Base-by-base conservation (phyloP, 768 basidiomycete genomes). In the Suillus subaureus region DNA sequence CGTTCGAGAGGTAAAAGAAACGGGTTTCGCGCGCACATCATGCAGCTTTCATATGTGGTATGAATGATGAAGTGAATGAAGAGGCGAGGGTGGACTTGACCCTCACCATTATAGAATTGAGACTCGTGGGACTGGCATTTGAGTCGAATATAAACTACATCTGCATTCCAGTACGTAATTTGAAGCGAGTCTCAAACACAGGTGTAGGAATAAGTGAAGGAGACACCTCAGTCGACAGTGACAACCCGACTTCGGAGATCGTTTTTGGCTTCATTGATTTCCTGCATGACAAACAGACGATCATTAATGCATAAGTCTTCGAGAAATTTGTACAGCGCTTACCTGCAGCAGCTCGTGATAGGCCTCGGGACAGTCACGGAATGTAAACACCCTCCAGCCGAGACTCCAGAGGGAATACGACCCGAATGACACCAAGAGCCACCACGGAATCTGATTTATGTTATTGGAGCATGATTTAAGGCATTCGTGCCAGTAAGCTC, bases 281-380 rank as follows among this genome's bases (percentile, higher is more conserved):
- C 89, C 88, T 89, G 33, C 33, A 33, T 33, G 33, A 1, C 33
- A 6, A 6, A 40, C 16, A 8, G 3, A 15, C 18, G 9, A 45
- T 2, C 12, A 15, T 43, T 23, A 49, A 6, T 16, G n/a, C 26
- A 42, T 9, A 9, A 6, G 1, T n/a, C n/a, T 23, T 28, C 12
- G 21, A 3, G 28, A 62, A 6, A n/a, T 2, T 28, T 60, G 49
- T 56, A n/a, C 11, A 13, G 13, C 52, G 80, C 85, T 77, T 72
- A 91, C 90, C 71, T 75, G 71, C 68, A 91, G 79, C 62, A 93
- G 75, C 74, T 91, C 89, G 16, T 84, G 80, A 69, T 93, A 91
- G 6, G 92, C 92, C 69, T 93, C 91, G 47, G 91, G 89, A 73
- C 91, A 91, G 69, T 94, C 92, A 70, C 85, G 79, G 70, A 92